Evolutionary conservation across 2,329 filamentous ascomycete genomes (phyloP), one percentile per base, ranked within the genome.

Genomic region (Hymenotorrendiella dingleyae): DNA sequence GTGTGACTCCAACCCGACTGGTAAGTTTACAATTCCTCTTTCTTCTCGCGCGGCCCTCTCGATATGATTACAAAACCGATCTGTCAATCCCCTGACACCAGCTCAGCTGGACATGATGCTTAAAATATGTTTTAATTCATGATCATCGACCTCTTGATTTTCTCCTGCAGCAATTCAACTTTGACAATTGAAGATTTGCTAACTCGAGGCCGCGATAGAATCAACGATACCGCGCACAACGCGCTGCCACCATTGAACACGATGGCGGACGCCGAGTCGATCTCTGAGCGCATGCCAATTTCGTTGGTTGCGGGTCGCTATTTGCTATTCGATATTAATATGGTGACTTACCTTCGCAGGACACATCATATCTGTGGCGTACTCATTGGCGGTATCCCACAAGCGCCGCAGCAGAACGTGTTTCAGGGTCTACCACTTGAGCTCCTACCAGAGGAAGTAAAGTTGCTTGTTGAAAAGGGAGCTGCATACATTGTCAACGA

Each of bases 361-460:
- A 72, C 80, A 56, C 78, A 95, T 68, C 82, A 87, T 62, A 88
- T 95, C 56, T 90, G 85, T 59, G 89, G 89, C 50, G 84, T 93
- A 23, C 73, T 95, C 42, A 82, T 86, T 46, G 93, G 93, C 44
- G 90, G 86, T 6, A 80, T 95, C 22, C 91, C 93, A 2, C 90
- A 97, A 65, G 83, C 88, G 44, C 89, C 90, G 5, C 91, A 94
- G 55, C 93, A 98, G 66, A 97, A 95, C 67, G 77, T 95, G 45
- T 97, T 97, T 62, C 76, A 91, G 45, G 87, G 90, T 34, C 68
- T 97, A 37, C 93, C 93, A 3, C 68, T 97, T 20, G 85, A 96
- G 69, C 72, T 98, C 33, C 86, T 93, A 70, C 83, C 87, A 2
- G 93, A 97, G 67, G 93, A 98, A 69, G 90, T 84, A 4, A 76